These are phyloP conservation scores for Kwoniella sp. DNA, from an alignment of 768 basidiomycete genomes.

Conservation along the genomic window DNA sequence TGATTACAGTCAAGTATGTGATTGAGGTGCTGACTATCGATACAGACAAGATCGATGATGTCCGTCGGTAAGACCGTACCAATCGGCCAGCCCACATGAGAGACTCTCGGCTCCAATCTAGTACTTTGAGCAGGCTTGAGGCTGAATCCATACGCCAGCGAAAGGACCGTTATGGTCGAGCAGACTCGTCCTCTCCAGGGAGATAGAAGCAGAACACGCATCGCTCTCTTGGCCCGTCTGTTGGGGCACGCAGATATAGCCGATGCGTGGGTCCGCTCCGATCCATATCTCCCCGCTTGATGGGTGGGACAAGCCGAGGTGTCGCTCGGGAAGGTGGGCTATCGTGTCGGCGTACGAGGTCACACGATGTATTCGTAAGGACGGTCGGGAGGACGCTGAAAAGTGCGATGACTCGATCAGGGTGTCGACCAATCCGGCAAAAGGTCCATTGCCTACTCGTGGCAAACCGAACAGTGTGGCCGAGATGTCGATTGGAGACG, in stretches of 20 bases:
- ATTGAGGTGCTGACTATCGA: no score
- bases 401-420: conserved; percentile 3
- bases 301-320: conserved; percentile 40
- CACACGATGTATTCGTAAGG: conserved; percentile 33
- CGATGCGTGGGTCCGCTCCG: conserved; percentile 40
- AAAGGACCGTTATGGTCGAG: conserved; percentile 48
- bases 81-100: no score
- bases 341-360: conserved; percentile 48
- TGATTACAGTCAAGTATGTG: no score
- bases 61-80: no score
- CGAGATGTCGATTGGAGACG: conserved; percentile 28
- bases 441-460: conserved; percentile 42
- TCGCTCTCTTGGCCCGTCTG: conserved; percentile 13
- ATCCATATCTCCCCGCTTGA: conserved; percentile 44
- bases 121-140: background rate
- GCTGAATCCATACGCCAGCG: conserved; percentile 45
- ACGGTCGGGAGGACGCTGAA: background rate
- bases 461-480: conserved; percentile 42
- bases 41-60: no score
- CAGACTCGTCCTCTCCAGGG: conserved; percentile 35
- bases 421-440: conserved; percentile 38
- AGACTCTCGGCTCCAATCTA: no score
- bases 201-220: conserved; percentile 23
- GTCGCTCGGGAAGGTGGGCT: conserved; percentile 43
- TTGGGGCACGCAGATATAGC: conserved; percentile 30